phyloP scores from a whole-genome alignment of 1,139 yeast species.

The Taiozyma sp. region DNA sequence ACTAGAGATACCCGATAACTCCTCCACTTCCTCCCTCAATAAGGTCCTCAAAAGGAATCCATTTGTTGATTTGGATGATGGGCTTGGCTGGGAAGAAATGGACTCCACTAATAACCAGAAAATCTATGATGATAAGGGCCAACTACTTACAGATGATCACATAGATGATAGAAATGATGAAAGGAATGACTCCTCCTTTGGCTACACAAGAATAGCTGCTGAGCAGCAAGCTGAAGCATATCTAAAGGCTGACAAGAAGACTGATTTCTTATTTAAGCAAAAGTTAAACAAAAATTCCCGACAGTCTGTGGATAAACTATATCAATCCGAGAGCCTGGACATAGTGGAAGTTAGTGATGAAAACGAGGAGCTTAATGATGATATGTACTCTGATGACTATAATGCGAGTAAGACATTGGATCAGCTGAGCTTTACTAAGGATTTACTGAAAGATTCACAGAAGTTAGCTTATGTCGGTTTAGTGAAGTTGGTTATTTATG shows the following conservation, averaged over 20 bases:
- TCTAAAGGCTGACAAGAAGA: conserved; percentile 66
- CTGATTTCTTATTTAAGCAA: conserved; percentile 68
- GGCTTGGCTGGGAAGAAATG: conserved; percentile 51
- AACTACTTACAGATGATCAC: conserved; percentile 22
- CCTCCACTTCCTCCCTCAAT: not conserved
- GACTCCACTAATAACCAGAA: conserved; percentile 54
- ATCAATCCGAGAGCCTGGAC: conserved; percentile 5
- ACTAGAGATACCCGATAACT: conserved; percentile 2
- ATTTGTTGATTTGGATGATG: conserved; percentile 10
- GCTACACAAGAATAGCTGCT: conserved; percentile 86
- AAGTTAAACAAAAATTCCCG: not conserved
- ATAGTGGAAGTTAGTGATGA: conserved; percentile 15
- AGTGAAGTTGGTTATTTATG: conserved; percentile 66
- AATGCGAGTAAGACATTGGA: conserved; percentile 38
- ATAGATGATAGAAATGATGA: conserved; percentile 21
- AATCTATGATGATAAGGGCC: conserved; percentile 52
- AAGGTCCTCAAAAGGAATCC: not conserved
- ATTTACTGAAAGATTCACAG: conserved; percentile 76
- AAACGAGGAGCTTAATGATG: conserved; percentile 24
- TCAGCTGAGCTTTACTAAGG: conserved; percentile 75
- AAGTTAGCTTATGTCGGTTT: conserved; percentile 91
- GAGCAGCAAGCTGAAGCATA: conserved; percentile 83
- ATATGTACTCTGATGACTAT: conserved; percentile 28
- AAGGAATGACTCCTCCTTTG: conserved; percentile 34
- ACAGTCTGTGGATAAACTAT: not conserved